phyloP scores from a whole-genome alignment of 345 rosid genomes.

The Salix viminalis region DNA sequence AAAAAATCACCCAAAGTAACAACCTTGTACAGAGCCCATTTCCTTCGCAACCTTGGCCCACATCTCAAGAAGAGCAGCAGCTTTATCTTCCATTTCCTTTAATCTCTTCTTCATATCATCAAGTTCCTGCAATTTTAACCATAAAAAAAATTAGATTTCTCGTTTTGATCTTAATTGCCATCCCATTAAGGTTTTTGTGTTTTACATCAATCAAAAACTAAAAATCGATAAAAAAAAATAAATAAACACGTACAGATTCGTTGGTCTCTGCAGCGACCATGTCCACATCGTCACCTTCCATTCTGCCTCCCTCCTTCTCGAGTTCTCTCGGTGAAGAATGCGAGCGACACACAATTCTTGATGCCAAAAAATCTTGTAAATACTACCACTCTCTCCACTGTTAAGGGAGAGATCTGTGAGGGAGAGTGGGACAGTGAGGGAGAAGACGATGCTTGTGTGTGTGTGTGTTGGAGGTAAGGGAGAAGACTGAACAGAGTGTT shows the following conservation, averaged over 20 bases:
- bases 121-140: not conserved
- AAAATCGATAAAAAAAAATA: not conserved
- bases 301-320: not conserved
- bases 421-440: no score
- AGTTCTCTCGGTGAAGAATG: not conserved
- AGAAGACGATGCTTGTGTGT: no score
- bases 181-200: not conserved
- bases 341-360: not conserved
- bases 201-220: not conserved
- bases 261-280: constrained; percentile 36
- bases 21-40: constrained; percentile 20
- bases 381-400: no score
- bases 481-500: no score
- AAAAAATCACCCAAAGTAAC: no score
- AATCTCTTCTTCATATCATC: constrained; percentile 1
- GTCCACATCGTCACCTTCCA: constrained; percentile 41
- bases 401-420: no score
- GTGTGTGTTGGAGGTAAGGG: no score
- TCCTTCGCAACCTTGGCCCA: constrained; percentile 21
- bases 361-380: not conserved
- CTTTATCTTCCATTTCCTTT: constrained; percentile 26
- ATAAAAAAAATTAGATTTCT: not conserved
- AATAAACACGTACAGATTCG: not conserved
- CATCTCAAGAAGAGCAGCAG: constrained; percentile 22
- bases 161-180: not conserved